These are phyloP conservation scores for Epichloe baconii DNA, from an alignment of 2,329 filamentous ascomycete species.

Conservation along the genomic window DNA sequence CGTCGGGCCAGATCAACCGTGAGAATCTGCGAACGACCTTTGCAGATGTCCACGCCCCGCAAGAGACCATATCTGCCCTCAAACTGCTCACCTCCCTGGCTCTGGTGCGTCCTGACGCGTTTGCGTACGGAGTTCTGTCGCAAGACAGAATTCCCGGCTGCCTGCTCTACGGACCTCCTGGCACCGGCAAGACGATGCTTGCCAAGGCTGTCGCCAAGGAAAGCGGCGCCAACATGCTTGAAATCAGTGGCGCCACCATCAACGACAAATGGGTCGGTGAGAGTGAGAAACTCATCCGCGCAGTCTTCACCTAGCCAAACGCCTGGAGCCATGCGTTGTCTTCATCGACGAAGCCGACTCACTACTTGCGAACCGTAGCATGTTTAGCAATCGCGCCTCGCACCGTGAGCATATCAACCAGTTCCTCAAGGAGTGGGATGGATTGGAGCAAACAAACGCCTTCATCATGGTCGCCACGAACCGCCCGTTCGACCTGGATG, in stretches of 20 bases:
- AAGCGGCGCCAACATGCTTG: conserved; percentile 60
- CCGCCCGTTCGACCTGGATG: conserved; percentile 85
- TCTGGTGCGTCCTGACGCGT: conserved; percentile 81
- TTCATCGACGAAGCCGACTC: conserved; percentile 97
- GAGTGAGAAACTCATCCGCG: conserved; percentile 88
- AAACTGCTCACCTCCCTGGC: conserved; percentile 83
- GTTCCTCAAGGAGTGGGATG: conserved; percentile 94
- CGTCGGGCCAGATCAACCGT: conserved; percentile 71
- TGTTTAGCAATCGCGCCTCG: conserved; percentile 49
- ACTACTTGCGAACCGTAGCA: conserved; percentile 67
- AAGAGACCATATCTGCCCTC: conserved; percentile 73
- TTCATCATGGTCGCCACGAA: conserved; percentile 99
- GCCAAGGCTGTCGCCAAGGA: conserved; percentile 58
- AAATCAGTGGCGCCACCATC: conserved; percentile 80
- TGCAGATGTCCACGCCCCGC: conserved; percentile 68
- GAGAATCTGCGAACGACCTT: conserved; percentile 79
- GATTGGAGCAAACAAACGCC: conserved; percentile 65
- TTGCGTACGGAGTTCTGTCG: conserved; percentile 84
- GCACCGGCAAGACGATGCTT: conserved; percentile 60
- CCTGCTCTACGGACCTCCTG: conserved; percentile 77
- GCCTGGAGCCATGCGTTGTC: conserved; percentile 81
- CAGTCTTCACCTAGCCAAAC: conserved; percentile 87
- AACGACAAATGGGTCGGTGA: conserved; percentile 96
- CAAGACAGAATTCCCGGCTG: conserved; percentile 85
- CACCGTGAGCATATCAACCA: conserved; percentile 92